Evolutionary conservation across 2,329 filamentous ascomycete species (phyloP).

Genomic region (Ophiostoma australiae): DNA sequence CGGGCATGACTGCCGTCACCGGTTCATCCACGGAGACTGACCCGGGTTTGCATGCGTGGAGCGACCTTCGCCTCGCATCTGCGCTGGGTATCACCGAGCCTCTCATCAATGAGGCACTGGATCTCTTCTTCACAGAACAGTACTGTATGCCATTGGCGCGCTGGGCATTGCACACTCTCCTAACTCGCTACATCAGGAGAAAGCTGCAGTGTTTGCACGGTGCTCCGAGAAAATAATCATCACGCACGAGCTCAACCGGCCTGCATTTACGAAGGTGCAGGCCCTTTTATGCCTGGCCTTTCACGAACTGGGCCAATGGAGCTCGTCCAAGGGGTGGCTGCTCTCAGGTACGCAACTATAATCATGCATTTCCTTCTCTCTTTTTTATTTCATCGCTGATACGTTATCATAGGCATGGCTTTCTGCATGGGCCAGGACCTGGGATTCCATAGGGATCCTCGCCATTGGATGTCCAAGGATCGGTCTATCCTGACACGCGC

Average conservation of each 20-base stretch:
- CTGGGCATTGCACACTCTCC: neutral
- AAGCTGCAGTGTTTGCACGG: neutral
- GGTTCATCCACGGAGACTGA: neutral
- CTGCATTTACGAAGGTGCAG: neutral
- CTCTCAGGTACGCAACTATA: neutral
- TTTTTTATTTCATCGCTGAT: neutral
- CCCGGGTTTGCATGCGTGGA: neutral
- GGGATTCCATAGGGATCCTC: neutral
- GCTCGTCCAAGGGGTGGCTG: constrained; percentile 7
- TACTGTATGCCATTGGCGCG: constrained; percentile 4
- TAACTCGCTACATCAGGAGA: neutral
- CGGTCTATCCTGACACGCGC: constrained; percentile 3
- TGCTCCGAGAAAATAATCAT: constrained; percentile 2
- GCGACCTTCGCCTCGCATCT: neutral
- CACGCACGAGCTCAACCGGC: neutral
- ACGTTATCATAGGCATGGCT: neutral
- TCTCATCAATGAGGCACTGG: constrained; percentile 1
- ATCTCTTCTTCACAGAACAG: neutral
- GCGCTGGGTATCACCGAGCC: constrained; percentile 8
- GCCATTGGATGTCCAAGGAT: constrained; percentile 8
- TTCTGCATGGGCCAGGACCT: constrained; percentile 8
- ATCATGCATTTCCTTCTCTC: neutral
- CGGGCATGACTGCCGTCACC: neutral
- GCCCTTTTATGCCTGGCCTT: neutral
- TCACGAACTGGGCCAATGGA: neutral